Conservation (phyloP, 1,284 basidiomycete genomes). For the Rhodotorula sp. region DNA sequence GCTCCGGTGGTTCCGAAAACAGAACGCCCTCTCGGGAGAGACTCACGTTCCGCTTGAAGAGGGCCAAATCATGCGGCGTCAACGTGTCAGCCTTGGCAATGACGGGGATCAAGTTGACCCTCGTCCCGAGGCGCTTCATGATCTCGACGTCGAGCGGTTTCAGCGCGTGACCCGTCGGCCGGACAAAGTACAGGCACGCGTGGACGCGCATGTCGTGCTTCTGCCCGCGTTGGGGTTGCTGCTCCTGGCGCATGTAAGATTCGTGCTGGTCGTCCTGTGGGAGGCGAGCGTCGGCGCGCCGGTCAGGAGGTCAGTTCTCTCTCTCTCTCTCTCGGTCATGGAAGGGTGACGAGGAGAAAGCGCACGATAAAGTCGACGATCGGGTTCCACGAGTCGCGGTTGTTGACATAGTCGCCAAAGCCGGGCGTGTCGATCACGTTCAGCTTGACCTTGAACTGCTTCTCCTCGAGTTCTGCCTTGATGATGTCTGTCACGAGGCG, state of each 20-base stretch:
- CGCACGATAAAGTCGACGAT: slow-evolving; percentile 89
- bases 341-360: not conserved
- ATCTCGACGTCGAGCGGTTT: slow-evolving; percentile 99
- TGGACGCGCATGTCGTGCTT: slow-evolving; percentile 96
- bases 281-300: not conserved
- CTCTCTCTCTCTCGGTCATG: not conserved
- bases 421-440: slow-evolving; percentile 98
- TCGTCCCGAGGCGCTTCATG: slow-evolving; percentile 94
- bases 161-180: slow-evolving; percentile 82
- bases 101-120: slow-evolving; percentile 97
- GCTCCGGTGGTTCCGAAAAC: no score
- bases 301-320: not conserved
- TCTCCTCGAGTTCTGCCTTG: slow-evolving; percentile 85
- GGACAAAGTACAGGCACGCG: slow-evolving; percentile 96
- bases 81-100: slow-evolving; percentile 96
- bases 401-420: slow-evolving; percentile 99
- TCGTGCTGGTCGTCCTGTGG: slow-evolving; percentile 91
- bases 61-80: slow-evolving; percentile 83
- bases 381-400: slow-evolving; percentile 95
- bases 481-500: slow-evolving; percentile 48
- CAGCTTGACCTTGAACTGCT: slow-evolving; percentile 98
- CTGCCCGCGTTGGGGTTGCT: slow-evolving; percentile 88
- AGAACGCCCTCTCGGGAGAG: not conserved
- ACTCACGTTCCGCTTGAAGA: slow-evolving; percentile 89
- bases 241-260: slow-evolving; percentile 98